Evolutionary conservation across 208 protist species (phyloP), one percentile per base, ranked within the genome.

Genomic region (Novymonas esmeraldas): DNA sequence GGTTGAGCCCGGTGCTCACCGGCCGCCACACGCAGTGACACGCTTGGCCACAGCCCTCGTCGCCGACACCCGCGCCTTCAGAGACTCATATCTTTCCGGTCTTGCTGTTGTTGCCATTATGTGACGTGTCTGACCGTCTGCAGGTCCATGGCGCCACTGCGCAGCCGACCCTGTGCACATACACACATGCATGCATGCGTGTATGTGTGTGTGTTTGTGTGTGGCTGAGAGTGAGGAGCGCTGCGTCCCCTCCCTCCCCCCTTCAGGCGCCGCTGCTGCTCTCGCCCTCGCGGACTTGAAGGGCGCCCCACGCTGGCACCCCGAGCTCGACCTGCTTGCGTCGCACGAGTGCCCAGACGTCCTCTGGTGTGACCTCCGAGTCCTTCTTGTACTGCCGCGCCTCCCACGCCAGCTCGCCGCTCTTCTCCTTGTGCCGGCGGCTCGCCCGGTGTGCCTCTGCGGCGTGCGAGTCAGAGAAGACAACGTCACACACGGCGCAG

Each of bases 331-430:
- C 52, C 11, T 78, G 76, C 60, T 87, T 87, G 61, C 86, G 81
- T 28, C 75, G 70, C 55, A 95, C 84, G 26, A 95, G 67, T 10
- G 66, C 76, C 74, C 80, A 76, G n/a, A 95, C 82, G 71, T 95
- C 89, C 6, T 79, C 78, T 0, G 71, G 72, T 0, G 89, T 92
- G 28, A 94, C 84, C 14, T 85, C 80, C 5, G 60, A 73, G 54
- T 92, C 86, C 39, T 82, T 79, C 42, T 90, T 90, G 54, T 92
- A 94, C 41, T 73, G 57, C 55, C 59, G 71, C 50, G 63, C 59
- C 55, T 94, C 82, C 50, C 63, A 65, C 45, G 75, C 84, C 0
- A 89, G 51, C 60, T 94, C 85, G 0, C 85, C 85, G 42, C 84
- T 94, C 31, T 76, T 81, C 46, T 85, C 80, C 57, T 90, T 86